phyloP scores from a whole-genome alignment of 176 grass and related monocot genomes.

The Paspalum notatum region DNA sequence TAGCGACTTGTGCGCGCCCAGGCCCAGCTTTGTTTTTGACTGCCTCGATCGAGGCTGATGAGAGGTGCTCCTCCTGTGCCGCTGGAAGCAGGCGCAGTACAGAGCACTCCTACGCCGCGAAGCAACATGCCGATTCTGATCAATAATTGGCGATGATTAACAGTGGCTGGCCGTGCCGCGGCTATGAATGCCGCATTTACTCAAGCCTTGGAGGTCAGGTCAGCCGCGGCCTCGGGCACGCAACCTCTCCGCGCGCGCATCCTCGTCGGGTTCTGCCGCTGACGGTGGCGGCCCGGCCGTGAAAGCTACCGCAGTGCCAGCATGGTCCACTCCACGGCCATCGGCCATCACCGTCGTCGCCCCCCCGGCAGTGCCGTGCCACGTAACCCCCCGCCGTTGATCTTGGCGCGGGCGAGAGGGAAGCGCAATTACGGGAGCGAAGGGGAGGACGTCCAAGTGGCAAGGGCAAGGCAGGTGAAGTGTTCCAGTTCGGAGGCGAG shows the following conservation, averaged over 20 bases:
- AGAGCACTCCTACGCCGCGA: not conserved
- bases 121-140: slow-evolving; percentile 21
- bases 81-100: slow-evolving; percentile 5
- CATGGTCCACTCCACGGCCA: too few relatives aligned
- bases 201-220: slow-evolving; percentile 24
- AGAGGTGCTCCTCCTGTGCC: slow-evolving; percentile 16
- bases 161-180: slow-evolving; percentile 31
- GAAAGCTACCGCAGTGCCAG: slow-evolving; percentile 2
- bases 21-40: not conserved
- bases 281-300: slow-evolving; percentile 15
- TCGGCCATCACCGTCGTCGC: not conserved
- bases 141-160: slow-evolving; percentile 50
- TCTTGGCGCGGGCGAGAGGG: not conserved
- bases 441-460: slow-evolving; percentile 22
- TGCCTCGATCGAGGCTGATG: not conserved
- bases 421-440: slow-evolving; percentile 25
- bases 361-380: not conserved
- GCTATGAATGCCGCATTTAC: slow-evolving; percentile 47
- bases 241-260: slow-evolving; percentile 24
- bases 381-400: slow-evolving; percentile 17
- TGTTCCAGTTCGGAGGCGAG: slow-evolving; percentile 38
- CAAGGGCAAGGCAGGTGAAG: slow-evolving; percentile 6
- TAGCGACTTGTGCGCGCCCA: not conserved
- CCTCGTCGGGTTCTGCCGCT: not conserved
- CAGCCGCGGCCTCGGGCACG: slow-evolving; percentile 29